Evolutionary conservation across 1,284 basidiomycete species (phyloP), one percentile per base, ranked within the genome.

Genomic region (Dichomitus squalens): DNA sequence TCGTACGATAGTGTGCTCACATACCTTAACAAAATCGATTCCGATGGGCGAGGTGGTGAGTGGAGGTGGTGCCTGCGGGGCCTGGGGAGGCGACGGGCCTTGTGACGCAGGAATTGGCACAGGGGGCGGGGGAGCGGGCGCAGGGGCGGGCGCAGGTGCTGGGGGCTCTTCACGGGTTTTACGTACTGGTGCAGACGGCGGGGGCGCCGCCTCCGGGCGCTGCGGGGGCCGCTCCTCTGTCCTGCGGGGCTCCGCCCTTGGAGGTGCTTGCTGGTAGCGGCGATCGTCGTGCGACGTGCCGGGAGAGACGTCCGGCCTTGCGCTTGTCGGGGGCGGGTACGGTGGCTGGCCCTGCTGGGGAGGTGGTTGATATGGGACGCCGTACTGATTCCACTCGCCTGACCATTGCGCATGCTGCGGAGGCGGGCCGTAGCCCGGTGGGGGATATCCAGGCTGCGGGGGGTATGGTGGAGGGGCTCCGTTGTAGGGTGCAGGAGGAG

Each of bases 21-120:
- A 59, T 59, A 83, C 84, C 77, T 84, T 86, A 49, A 70, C 62
- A 63, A 84, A 87, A 71, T 86, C 84, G 40, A 85, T 66, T 31
- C 69, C 63, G 14, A 67, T 48, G 18, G 68, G 54, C n/a, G 49
- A 39, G 20, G 61, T n/a, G 21, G 46, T 34, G 18, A 47, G 16
- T 4, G 31, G 18, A 20, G 44, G 54, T 33, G 67, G 55, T 18
- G 52, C 40, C 53, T 68, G 60, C 54, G 59, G 55, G 44, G 63
- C 53, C 34, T 64, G 64, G 18, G 64, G 63, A 29, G 43, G 52
- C 35, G 47, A 31, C 34, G 36, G 52, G 41, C 35, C 55, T 55
- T 27, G 61, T 7, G 49, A 38, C 38, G 16, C 66, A 49, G 33
- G 64, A 36, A 38, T 64, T 33, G 55, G 65, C 35, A 20, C 53